phyloP scores from a whole-genome alignment of 1,139 yeast species.

The Sugiyamaella castrensis region DNA sequence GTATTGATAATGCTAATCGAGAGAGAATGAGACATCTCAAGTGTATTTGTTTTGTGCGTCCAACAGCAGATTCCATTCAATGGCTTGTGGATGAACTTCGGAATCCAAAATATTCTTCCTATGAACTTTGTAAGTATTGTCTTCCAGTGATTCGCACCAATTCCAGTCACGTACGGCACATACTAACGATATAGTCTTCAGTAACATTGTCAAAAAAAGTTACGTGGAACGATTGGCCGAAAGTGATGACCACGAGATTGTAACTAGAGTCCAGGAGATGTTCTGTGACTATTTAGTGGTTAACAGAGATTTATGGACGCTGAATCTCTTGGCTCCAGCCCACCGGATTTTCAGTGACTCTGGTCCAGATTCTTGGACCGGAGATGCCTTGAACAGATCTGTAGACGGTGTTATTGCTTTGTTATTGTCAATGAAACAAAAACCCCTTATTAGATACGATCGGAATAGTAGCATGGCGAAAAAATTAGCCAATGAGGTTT shows the following conservation, averaged over 20 bases:
- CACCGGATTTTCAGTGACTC: constrained; percentile 30
- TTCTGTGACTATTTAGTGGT: constrained; percentile 80
- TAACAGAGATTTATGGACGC: constrained; percentile 62
- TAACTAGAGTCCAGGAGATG: constrained; percentile 70
- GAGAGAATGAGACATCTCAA: constrained; percentile 80
- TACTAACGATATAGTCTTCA: constrained; percentile 44
- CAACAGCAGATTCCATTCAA: constrained; percentile 62
- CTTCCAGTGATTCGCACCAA: background rate
- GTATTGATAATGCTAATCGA: constrained; percentile 57
- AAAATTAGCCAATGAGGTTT: constrained; percentile 66
- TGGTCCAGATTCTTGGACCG: constrained; percentile 45
- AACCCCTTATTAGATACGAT: constrained; percentile 78
- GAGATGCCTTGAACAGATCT: constrained; percentile 47
- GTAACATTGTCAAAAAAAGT: constrained; percentile 67
- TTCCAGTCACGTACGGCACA: background rate
- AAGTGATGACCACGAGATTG: constrained; percentile 81
- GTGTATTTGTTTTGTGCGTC: constrained; percentile 78
- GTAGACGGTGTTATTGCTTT: constrained; percentile 59
- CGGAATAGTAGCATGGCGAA: constrained; percentile 58
- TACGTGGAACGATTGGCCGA: constrained; percentile 86
- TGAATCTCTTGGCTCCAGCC: constrained; percentile 37
- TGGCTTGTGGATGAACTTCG: constrained; percentile 61
- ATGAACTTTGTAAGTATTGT: constrained; percentile 51
- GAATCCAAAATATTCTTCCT: constrained; percentile 74
- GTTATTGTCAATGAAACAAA: constrained; percentile 66